Evolutionary conservation across 164 flowering plant genomes (phyloP).

Genomic region (Liquidambar formosana): DNA sequence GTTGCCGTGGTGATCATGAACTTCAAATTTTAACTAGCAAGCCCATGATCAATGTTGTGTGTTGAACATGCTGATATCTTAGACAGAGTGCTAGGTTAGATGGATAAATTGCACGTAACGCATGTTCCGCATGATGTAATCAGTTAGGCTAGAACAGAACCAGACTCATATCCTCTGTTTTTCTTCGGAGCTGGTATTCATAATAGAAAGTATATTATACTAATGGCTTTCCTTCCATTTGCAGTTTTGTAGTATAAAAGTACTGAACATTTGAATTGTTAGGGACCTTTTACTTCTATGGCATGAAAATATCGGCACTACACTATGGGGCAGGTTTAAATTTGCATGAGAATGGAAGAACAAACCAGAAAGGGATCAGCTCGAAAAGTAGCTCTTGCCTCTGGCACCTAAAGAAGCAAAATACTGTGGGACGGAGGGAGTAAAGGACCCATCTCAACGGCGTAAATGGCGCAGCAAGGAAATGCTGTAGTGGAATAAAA

Average conservation of each 20-base stretch:
- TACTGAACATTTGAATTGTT: not conserved
- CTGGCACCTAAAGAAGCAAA: too few species aligned
- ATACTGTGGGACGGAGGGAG: too few species aligned
- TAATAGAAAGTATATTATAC: conserved; percentile 8
- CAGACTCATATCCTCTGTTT: conserved; percentile 2
- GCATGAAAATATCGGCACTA: too few species aligned
- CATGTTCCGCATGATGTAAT: not conserved
- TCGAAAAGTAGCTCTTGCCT: too few species aligned
- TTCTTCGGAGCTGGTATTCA: conserved; percentile 10
- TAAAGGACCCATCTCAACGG: too few species aligned
- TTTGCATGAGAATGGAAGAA: too few species aligned
- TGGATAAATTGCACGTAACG: conserved; percentile 12
- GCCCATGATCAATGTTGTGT: not conserved
- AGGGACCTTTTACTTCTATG: too few species aligned
- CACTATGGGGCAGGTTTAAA: too few species aligned
- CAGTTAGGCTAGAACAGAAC: conserved; percentile 7
- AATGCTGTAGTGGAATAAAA: too few species aligned
- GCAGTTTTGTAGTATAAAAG: not conserved
- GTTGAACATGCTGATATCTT: not conserved
- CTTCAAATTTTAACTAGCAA: not conserved
- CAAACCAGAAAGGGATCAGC: too few species aligned
- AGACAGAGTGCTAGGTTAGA: conserved; percentile 2
- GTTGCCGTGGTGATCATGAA: not conserved
- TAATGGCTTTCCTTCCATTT: not conserved
- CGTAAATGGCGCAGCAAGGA: too few species aligned